phyloP scores from a whole-genome alignment of 176 grass and related monocot genomes.

The Aegilops tauschii region DNA sequence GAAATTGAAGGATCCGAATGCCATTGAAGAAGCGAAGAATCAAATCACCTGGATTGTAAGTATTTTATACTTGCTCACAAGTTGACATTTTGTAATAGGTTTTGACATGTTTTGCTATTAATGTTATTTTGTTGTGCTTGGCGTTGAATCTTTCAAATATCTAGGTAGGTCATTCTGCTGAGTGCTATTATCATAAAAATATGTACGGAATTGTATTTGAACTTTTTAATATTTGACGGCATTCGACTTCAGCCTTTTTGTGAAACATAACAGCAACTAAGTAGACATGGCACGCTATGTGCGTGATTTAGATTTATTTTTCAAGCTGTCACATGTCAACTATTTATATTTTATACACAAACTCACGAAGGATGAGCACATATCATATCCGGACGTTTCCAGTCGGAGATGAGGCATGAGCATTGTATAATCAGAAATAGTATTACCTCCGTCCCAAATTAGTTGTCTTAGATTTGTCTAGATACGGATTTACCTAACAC shows the following conservation, averaged over 20 bases:
- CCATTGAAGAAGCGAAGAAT: conserved; percentile 66
- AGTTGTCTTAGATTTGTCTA: too few species aligned
- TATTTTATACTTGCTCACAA: conserved; percentile 24
- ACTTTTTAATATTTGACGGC: neutral
- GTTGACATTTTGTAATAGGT: neutral
- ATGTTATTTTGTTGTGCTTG: conserved; percentile 13
- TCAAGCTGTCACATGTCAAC: neutral
- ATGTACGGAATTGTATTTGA: neutral
- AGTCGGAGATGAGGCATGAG: neutral
- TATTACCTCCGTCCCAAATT: too few species aligned
- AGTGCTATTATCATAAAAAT: neutral
- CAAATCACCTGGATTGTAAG: conserved; percentile 89
- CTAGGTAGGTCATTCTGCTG: neutral
- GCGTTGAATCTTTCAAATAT: neutral
- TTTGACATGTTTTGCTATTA: neutral
- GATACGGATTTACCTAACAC: too few species aligned
- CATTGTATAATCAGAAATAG: neutral
- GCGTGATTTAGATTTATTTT: neutral
- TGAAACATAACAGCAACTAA: neutral
- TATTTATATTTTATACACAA: neutral
- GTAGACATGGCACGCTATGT: neutral
- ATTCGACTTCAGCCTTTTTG: neutral
- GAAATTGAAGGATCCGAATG: conserved; percentile 78
- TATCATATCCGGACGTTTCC: neutral
- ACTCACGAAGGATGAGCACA: neutral